Percentiles rank a stretch among this genome's conserved stretches.
Conservation (phyloP, 2,329 filamentous ascomycete genomes). For the Cercospora zeae-maydis region DNA sequence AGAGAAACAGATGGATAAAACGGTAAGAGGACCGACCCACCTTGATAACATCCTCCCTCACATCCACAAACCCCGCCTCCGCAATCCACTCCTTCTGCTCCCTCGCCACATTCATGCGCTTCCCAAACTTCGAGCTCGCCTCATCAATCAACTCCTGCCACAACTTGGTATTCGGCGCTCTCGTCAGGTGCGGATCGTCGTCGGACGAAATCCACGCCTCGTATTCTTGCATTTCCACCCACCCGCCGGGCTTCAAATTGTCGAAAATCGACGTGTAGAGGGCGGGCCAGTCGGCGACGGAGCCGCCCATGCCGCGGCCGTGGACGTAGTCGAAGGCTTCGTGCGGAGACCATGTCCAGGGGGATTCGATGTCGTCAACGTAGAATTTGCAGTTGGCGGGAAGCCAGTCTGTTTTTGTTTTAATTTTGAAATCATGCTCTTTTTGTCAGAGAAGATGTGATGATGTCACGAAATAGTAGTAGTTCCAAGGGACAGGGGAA, state of each 20-base stretch:
- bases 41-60: slow-evolving; percentile 20
- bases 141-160: slow-evolving; percentile 20
- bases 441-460: too few species aligned
- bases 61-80: slow-evolving; percentile 21
- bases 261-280: slow-evolving; percentile 25
- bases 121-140: slow-evolving; percentile 15
- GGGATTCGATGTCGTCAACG: slow-evolving; percentile 21
- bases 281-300: slow-evolving; percentile 26
- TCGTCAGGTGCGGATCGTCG: slow-evolving; percentile 25
- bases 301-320: slow-evolving; percentile 29
- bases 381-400: slow-evolving; percentile 23
- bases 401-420: slow-evolving; percentile 9
- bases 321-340: slow-evolving; percentile 32
- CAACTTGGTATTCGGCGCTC: slow-evolving; percentile 14
- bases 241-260: slow-evolving; percentile 35
- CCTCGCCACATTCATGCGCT: slow-evolving; percentile 18
- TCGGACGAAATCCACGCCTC: slow-evolving; percentile 25
- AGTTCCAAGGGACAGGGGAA: too few species aligned
- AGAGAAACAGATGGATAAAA: neutral
- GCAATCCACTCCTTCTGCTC: slow-evolving; percentile 15
- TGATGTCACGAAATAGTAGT: too few species aligned
- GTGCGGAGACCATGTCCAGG: slow-evolving; percentile 23
- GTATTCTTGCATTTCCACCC: slow-evolving; percentile 41
- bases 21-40: neutral
- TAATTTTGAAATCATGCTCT: slow-evolving; percentile 2